Percentiles rank a stretch among this genome's conserved stretches.
These are phyloP conservation scores for Aspergillus aculeatus DNA, from an alignment of 2,329 filamentous ascomycete genomes.

Conservation along the genomic window DNA sequence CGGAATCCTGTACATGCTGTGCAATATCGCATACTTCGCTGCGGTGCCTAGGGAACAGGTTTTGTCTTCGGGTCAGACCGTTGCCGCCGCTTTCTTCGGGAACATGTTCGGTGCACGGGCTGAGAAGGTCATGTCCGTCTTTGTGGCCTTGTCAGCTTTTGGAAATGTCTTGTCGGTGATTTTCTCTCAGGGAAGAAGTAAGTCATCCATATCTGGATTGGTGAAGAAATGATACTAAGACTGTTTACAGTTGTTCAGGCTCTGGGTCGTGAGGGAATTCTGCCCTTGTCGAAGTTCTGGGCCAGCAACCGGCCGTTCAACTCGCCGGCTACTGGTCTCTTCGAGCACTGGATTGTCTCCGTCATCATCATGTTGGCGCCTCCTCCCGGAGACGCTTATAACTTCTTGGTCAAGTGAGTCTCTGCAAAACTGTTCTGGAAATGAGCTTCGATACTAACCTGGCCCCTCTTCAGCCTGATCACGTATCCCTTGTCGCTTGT, in stretches of 20 bases:
- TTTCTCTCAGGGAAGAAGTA: slow-evolving; percentile 47
- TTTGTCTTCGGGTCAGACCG: slow-evolving; percentile 52
- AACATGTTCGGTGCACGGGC: slow-evolving; percentile 59
- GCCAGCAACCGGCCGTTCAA: slow-evolving; percentile 68
- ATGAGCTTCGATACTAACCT: not conserved
- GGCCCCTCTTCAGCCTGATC: slow-evolving; percentile 30
- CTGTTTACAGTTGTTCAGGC: slow-evolving; percentile 47
- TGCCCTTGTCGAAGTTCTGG: slow-evolving; percentile 67
- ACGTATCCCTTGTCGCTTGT: slow-evolving; percentile 47
- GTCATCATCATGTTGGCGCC: slow-evolving; percentile 65
- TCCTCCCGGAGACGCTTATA: slow-evolving; percentile 66
- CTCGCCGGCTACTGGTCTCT: slow-evolving; percentile 57
- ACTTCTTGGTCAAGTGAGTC: slow-evolving; percentile 54
- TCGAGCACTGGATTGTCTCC: slow-evolving; percentile 66
- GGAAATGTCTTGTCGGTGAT: slow-evolving; percentile 61
- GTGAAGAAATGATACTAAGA: slow-evolving; percentile 4
- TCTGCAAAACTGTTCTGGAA: not conserved
- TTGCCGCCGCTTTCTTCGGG: slow-evolving; percentile 59
- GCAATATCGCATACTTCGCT: slow-evolving; percentile 60
- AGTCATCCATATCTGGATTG: slow-evolving; percentile 4
- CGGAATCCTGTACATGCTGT: slow-evolving; percentile 56
- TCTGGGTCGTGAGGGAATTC: slow-evolving; percentile 66
- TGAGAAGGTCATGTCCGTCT: slow-evolving; percentile 58
- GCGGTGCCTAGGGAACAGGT: slow-evolving; percentile 59
- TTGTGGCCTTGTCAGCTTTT: slow-evolving; percentile 61